These are phyloP conservation scores for Schwanniomyces yamadae DNA, from an alignment of 805 yeast species.

Conservation along the genomic window DNA sequence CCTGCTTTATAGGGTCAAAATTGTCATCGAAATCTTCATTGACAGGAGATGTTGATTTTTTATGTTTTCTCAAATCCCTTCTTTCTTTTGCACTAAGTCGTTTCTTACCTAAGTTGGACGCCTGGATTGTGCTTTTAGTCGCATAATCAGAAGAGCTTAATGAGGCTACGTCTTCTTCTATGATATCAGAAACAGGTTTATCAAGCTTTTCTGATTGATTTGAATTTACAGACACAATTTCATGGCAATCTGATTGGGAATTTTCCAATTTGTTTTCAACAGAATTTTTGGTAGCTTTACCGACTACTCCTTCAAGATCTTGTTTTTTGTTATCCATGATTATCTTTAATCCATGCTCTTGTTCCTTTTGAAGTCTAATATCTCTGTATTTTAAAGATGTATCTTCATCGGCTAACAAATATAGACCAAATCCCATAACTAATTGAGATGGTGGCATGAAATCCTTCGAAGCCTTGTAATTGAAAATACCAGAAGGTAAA, in stretches of 20 bases:
- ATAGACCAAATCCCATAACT: constrained; percentile 85
- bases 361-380: constrained; percentile 29
- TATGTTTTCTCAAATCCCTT: constrained; percentile 5
- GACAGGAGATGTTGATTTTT: constrained; percentile 1
- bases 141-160: too few species aligned
- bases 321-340: constrained; percentile 36
- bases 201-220: too few species aligned
- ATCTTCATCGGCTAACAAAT: constrained; percentile 69
- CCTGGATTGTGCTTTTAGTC: too few species aligned
- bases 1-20: constrained; percentile 11
- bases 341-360: constrained; percentile 38
- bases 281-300: too few species aligned
- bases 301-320: constrained; percentile 27
- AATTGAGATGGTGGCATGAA: constrained; percentile 77
- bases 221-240: too few species aligned
- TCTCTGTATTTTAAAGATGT: constrained; percentile 34
- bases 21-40: constrained; percentile 10
- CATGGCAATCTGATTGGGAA: too few species aligned
- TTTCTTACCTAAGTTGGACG: constrained; percentile 5
- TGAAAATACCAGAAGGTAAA: constrained; percentile 62
- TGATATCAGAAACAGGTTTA: too few species aligned
- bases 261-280: too few species aligned
- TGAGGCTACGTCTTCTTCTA: too few species aligned
- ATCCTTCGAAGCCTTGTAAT: constrained; percentile 52
- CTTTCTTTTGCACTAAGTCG: constrained; percentile 10